These are phyloP conservation scores for Tetrastigma voinierianum DNA, from an alignment of 164 flowering plant genomes.

Conservation along the genomic window DNA sequence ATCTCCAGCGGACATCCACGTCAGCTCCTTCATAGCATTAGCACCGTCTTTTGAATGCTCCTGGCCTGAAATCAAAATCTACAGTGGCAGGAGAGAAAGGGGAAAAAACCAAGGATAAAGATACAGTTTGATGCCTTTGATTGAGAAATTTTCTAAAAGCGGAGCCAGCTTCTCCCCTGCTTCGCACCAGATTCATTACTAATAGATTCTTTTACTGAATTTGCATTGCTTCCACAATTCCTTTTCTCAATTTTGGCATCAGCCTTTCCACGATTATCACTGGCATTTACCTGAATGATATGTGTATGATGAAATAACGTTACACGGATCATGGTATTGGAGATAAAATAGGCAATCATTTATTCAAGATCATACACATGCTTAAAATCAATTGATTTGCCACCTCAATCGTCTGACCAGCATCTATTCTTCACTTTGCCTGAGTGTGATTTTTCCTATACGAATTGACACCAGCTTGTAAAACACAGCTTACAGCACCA, in stretches of 20 bases:
- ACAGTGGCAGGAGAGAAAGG: background rate
- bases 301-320: too few species aligned
- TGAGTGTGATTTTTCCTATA: constrained; percentile 91
- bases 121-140: background rate
- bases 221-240: constrained; percentile 87
- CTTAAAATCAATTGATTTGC: background rate
- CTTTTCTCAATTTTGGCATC: constrained; percentile 75
- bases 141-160: background rate
- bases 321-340: background rate
- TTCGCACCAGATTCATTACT: constrained; percentile 67
- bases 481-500: constrained; percentile 74
- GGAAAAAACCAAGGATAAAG: too few species aligned
- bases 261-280: constrained; percentile 98
- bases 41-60: constrained; percentile 67
- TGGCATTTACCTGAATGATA: constrained; percentile 85
- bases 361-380: constrained; percentile 3
- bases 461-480: constrained; percentile 92
- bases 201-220: constrained; percentile 91
- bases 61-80: constrained; percentile 47
- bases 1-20: constrained; percentile 99
- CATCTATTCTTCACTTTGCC: constrained; percentile 96
- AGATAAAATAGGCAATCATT: background rate
- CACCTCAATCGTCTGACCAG: constrained; percentile 87
- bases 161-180: constrained; percentile 60
- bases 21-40: constrained; percentile 99